Percentiles rank a stretch among this genome's conserved stretches.
phyloP scores from a whole-genome alignment of 352 stramenopile species.

The Phytopythium kandeliae region DNA sequence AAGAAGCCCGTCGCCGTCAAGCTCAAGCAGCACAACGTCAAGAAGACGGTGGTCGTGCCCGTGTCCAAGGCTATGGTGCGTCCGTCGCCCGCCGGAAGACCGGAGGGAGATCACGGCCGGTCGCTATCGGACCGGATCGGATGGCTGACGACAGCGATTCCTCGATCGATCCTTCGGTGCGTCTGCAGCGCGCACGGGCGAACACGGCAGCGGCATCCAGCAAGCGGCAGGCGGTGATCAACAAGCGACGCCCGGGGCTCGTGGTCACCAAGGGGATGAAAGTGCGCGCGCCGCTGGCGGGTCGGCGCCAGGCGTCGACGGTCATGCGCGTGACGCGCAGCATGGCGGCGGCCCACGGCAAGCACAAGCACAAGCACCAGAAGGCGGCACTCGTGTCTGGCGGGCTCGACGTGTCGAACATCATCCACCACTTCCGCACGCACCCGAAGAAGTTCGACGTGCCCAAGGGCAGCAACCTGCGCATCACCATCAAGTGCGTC shows the following conservation, averaged over 20 bases:
- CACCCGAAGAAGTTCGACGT: conserved; percentile 80
- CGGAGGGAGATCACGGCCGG: too few relatives aligned
- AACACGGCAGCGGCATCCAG: conserved; percentile 37
- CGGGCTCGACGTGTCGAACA: conserved; percentile 69
- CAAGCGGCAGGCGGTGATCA: conserved; percentile 68
- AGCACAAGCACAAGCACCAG: conserved; percentile 14
- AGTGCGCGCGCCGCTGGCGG: conserved; percentile 29
- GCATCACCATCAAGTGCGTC: conserved; percentile 78
- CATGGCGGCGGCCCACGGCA: conserved; percentile 6
- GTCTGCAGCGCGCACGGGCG: conserved; percentile 27
- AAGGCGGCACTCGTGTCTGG: conserved; percentile 14
- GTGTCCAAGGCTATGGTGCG: conserved; percentile 58
- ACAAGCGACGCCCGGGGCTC: conserved; percentile 59
- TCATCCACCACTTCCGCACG: conserved; percentile 68
- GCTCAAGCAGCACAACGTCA: conserved; percentile 61
- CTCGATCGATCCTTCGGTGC: too few relatives aligned
- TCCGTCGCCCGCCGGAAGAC: background rate
- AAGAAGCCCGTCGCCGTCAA: conserved; percentile 14
- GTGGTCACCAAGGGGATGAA: conserved; percentile 21
- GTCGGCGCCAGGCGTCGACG: conserved; percentile 41
- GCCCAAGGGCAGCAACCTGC: conserved; percentile 70
- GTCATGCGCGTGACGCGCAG: conserved; percentile 22
- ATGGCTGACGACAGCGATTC: too few relatives aligned
- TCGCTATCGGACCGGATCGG: too few relatives aligned
- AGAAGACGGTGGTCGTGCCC: conserved; percentile 66